Evolutionary conservation across 345 rosid genomes (phyloP), one percentile per base, ranked within the genome.

Genomic region (Bruguiera gymnorhiza): DNA sequence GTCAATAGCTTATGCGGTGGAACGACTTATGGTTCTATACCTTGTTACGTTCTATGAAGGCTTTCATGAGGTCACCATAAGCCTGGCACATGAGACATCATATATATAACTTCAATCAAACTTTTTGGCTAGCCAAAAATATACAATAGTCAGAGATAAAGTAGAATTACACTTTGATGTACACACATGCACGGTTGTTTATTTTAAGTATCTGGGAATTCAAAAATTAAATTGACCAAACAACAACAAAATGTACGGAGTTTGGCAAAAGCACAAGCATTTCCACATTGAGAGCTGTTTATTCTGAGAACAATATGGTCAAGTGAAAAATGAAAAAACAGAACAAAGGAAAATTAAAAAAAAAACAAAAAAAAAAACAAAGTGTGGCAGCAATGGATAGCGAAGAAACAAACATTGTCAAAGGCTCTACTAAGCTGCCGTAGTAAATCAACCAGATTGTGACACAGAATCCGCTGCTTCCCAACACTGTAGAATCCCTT

Each of bases 401-500:
- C 31, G 11, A 71, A 79, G 11, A 71, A 79, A 76, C 85, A 72
- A 68, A 92, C 98, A 79, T 88, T 86, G 62, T 90, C 92, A 59
- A 95, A 95, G 73, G 97, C 94, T 84, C 97, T 84, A 75, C 96
- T 88, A 48, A 88, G 86, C 76, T 92, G 99, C 65, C 97, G 83
- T 63, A 92, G 84, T 83, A 95, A 84, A 83, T 95, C 97, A 73
- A 95, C 94, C 60, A 95, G 91, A 72, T 87, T 89, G 77, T 92
- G 97, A 71, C 90, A 87, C 23, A 87, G 81, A 39, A 88, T 83
- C 79, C 75, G 84, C 66, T 82, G 98, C 84, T 92, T 95, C 66
- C 96, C 97, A 34, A 82, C 75, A 55, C 84, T 79, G 77, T 81
- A 90, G 78, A 90, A 95, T n/a, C 99, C 96, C 70, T 86, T 84